Base-by-base conservation (phyloP, 208 protist genomes). In the Wallacemonas rigidus region DNA sequence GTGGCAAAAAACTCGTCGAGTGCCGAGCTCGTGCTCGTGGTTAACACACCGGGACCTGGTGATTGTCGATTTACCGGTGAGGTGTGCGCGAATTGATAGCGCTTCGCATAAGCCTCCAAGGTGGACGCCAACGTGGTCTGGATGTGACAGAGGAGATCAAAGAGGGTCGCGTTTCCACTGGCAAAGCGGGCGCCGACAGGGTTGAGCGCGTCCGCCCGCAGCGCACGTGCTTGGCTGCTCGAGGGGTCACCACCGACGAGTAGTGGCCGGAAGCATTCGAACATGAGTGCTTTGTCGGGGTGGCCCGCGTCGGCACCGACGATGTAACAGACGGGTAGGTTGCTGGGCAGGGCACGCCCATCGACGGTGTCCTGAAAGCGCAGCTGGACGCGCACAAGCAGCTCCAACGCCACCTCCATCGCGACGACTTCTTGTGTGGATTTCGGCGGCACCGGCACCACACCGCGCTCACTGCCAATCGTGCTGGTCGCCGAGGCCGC, bases 371-470 rank as follows among this genome's bases (percentile, higher is more conserved):
- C 60, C 17, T 65, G 60, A 38, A 86, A 82, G 35, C 81, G 70
- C 0, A 86, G 55, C 44, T 71, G 47, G 44, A 76, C 69, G 43
- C 81, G 76, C 45, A 82, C 70, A n/a, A 74, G 70, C 58, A 73
- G 15, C 2, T 76, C 54, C 40, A 58, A 14, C 53, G 75, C 62
- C n/a, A 71, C 56, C 12, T 74, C 62, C n/a, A 74, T 41, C 11
- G 69, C 75, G 41, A 63, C 68, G 11, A 69, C 44, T 51, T 67
- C 43, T 35, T 48, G 8, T 7, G 35, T 50, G 1, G 6, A 57
- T 0, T 38, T 61, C 35, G 2, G 35, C 47, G 48, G 36, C 17
- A 43, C 17, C 26, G 2, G 6, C 38, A 48, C 40, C 14, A 38
- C 51, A 36, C 9, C 61, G 9, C 48, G 40, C 0, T 2, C 9